Percentiles rank a stretch among this genome's conserved stretches.
Evolutionary conservation across 805 yeast species (phyloP).

Genomic region (Yarrowia osloensis): DNA sequence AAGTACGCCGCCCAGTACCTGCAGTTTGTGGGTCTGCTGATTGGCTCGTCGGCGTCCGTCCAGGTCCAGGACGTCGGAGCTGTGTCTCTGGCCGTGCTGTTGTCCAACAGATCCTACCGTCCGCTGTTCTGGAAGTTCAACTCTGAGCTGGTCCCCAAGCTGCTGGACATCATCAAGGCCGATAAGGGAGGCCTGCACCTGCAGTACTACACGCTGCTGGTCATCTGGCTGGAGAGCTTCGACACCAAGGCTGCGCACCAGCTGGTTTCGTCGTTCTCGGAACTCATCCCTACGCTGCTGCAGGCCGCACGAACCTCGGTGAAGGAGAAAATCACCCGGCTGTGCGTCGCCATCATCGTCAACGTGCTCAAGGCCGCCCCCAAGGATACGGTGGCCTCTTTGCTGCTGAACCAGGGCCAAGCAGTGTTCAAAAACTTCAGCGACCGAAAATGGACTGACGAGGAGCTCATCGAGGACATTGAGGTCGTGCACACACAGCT

Average conservation of each 20-base stretch:
- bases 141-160: conserved; percentile 50
- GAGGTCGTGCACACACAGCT: conserved; percentile 58
- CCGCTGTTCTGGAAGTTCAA: conserved; percentile 51
- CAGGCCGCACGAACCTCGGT: conserved; percentile 75
- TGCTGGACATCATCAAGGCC: conserved; percentile 51
- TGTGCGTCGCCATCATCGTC: conserved; percentile 70
- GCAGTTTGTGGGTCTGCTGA: conserved; percentile 40
- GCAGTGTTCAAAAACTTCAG: conserved; percentile 65
- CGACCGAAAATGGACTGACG: conserved; percentile 93
- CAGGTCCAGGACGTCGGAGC: conserved; percentile 62
- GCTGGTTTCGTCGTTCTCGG: conserved; percentile 52
- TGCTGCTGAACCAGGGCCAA: conserved; percentile 74
- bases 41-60: conserved; percentile 46
- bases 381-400: conserved; percentile 57
- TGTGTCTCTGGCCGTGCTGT: conserved; percentile 64
- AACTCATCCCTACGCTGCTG: conserved; percentile 50
- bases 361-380: conserved; percentile 44
- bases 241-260: conserved; percentile 53
- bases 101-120: conserved; percentile 57
- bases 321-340: conserved; percentile 87
- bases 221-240: conserved; percentile 85
- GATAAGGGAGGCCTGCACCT: conserved; percentile 66
- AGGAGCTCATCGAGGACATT: conserved; percentile 79
- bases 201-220: conserved; percentile 75
- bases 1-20: conserved; percentile 48